Conservation (phyloP, 2,329 filamentous ascomycete species). For the Penicillium sp. region DNA sequence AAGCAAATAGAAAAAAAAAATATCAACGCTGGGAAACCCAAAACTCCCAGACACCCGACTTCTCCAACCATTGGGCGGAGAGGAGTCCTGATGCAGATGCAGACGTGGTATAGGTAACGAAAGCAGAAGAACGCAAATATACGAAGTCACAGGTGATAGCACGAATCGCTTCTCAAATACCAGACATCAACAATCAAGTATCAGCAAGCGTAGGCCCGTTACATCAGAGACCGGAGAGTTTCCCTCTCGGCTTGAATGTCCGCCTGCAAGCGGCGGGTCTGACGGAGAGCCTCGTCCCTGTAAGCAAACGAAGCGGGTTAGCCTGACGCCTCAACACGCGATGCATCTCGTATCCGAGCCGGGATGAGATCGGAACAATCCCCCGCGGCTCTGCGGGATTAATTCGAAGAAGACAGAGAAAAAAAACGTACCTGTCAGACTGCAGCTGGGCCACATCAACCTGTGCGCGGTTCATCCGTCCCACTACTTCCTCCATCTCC, state of each 20-base stretch:
- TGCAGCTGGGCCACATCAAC: constrained; percentile 81
- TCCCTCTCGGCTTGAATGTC: constrained; percentile 66
- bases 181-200: neutral
- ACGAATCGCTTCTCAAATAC: constrained; percentile 3
- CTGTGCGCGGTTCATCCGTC: constrained; percentile 78
- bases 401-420: neutral
- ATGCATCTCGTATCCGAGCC: constrained; percentile 12
- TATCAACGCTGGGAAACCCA: constrained; percentile 4
- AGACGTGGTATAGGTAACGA: constrained; percentile 25
- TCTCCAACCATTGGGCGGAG: constrained; percentile 12
- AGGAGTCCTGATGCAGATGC: constrained; percentile 25
- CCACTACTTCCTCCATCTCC: constrained; percentile 82
- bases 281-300: constrained; percentile 71
- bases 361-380: neutral
- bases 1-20: neutral
- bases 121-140: constrained; percentile 4
- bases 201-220: constrained; percentile 3
- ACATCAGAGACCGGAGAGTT: constrained; percentile 56
- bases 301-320: constrained; percentile 17
- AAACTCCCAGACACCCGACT: constrained; percentile 19
- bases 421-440: constrained; percentile 46
- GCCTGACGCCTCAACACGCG: constrained; percentile 11
- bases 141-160: neutral
- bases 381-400: neutral
- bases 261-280: constrained; percentile 69